Percentiles rank a stretch among this genome's conserved stretches.
Evolutionary conservation across 768 basidiomycete species (phyloP).

Genomic region (Coprinopsis marcescibilis): DNA sequence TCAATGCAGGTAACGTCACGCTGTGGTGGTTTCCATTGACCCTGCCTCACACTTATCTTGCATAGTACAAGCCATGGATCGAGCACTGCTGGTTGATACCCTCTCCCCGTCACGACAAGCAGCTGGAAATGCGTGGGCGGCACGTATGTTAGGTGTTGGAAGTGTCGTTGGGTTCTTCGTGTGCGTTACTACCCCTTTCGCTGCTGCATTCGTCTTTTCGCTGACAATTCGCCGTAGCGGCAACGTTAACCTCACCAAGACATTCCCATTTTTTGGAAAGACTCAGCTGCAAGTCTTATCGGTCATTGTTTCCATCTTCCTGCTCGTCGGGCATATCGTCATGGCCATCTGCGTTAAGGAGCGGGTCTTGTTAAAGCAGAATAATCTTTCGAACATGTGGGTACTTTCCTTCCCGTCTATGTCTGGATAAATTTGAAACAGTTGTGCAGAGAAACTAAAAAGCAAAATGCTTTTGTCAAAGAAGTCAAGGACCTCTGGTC

Average conservation of each 20-base stretch:
- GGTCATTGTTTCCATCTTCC: constrained; percentile 62
- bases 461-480: constrained; percentile 25
- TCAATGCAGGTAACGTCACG: constrained; percentile 38
- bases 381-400: constrained; percentile 5
- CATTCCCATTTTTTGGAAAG: constrained; percentile 70
- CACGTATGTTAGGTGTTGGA: constrained; percentile 85
- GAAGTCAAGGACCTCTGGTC: constrained; percentile 65
- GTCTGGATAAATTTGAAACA: background rate
- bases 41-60: constrained; percentile 7
- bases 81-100: constrained; percentile 85
- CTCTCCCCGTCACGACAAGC: constrained; percentile 72
- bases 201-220: background rate
- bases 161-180: constrained; percentile 84
- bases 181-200: constrained; percentile 37
- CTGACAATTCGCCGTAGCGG: constrained; percentile 44
- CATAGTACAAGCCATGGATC: constrained; percentile 84
- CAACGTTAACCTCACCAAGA: constrained; percentile 64
- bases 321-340: constrained; percentile 59
- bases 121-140: constrained; percentile 91
- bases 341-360: constrained; percentile 66
- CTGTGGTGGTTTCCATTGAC: background rate
- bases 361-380: constrained; percentile 54
- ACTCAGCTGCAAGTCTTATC: constrained; percentile 80
- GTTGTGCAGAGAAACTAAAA: constrained; percentile 19
- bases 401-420: background rate